Evolutionary conservation across 345 rosid species (phyloP).

Genomic region (Brassica cretica): DNA sequence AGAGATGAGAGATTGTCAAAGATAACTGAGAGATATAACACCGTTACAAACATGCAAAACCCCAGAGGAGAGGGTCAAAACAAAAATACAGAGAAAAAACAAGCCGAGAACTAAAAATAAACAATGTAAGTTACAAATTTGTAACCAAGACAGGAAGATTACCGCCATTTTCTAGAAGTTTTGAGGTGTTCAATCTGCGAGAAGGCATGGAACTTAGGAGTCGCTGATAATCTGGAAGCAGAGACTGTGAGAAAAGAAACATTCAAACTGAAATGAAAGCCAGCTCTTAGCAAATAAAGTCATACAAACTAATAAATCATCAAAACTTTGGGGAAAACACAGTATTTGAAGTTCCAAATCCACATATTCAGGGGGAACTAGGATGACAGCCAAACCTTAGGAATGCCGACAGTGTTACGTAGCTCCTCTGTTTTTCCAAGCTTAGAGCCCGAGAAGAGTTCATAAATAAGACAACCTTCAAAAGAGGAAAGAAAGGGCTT

Average conservation of each 20-base stretch:
- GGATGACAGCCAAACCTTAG: constrained; percentile 60
- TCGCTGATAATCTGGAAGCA: constrained; percentile 99
- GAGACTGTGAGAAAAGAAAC: constrained; percentile 74
- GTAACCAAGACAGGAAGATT: constrained; percentile 34
- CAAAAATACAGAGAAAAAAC: background rate
- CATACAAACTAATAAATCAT: constrained; percentile 18
- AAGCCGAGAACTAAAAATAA: background rate
- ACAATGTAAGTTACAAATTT: background rate
- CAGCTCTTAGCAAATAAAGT: constrained; percentile 37
- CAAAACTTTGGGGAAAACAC: constrained; percentile 16
- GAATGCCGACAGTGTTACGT: constrained; percentile 89
- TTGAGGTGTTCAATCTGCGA: constrained; percentile 95
- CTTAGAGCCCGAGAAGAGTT: constrained; percentile 82
- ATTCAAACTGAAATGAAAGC: constrained; percentile 46
- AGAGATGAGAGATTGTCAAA: background rate
- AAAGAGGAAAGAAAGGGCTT: background rate
- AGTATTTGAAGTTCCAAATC: constrained; percentile 2
- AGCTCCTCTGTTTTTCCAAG: constrained; percentile 92
- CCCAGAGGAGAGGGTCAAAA: background rate
- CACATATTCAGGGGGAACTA: constrained; percentile 14
- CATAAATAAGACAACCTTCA: constrained; percentile 91
- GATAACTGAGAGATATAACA: constrained; percentile 3
- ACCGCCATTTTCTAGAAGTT: constrained; percentile 96
- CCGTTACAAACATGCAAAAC: background rate
- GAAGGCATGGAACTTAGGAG: constrained; percentile 95